A percentile compares a stretch with the other conserved stretches of the same genome.
phyloP scores from a whole-genome alignment of 768 basidiomycete genomes.

The Trametes coccinea region DNA sequence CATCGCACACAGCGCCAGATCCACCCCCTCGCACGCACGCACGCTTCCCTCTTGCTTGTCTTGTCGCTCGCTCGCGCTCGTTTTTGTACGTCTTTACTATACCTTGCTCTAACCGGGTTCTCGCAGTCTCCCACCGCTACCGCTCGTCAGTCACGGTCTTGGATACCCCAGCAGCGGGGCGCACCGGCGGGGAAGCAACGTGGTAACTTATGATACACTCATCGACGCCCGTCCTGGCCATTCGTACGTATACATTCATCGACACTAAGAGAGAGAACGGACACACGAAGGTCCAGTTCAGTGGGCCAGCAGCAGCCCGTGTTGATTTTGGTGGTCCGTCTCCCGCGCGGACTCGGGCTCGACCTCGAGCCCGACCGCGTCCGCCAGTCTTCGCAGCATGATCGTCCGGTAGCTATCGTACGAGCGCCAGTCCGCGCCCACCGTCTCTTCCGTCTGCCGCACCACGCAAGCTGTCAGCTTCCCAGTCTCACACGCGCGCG shows the following conservation, averaged over 20 bases:
- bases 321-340: background rate
- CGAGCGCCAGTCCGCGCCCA: conserved; percentile 57
- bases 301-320: conserved; percentile 11
- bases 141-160: no score
- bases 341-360: conserved; percentile 3
- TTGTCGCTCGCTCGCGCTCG: background rate
- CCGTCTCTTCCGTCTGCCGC: conserved; percentile 35
- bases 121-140: no score
- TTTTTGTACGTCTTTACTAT: background rate
- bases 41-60: background rate
- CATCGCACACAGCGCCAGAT: background rate
- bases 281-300: background rate
- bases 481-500: background rate
- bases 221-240: background rate
- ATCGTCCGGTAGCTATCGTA: conserved; percentile 74
- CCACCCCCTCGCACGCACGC: no score
- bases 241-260: conserved; percentile 6
- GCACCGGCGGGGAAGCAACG: background rate
- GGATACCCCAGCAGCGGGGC: no score
- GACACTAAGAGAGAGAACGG: background rate
- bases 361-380: conserved; percentile 59
- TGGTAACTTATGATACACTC: conserved; percentile 11
- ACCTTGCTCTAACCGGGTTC: conserved; percentile 2
- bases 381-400: conserved; percentile 70
- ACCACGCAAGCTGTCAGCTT: conserved; percentile 7